Evolutionary conservation across 495 filamentous ascomycete genomes (phyloP).

Genomic region (Talaromyces liani): DNA sequence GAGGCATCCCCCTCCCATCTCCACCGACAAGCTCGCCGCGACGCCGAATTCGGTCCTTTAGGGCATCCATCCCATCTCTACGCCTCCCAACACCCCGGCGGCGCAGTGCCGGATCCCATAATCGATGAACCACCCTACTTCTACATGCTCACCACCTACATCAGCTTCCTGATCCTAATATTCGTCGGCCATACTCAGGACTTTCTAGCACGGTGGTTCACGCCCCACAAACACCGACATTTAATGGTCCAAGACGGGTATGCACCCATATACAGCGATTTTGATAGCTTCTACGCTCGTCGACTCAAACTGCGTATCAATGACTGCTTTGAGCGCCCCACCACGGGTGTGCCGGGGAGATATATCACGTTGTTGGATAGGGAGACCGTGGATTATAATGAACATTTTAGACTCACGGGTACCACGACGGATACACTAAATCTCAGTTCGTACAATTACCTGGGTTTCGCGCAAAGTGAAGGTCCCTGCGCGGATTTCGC

Average conservation of each 20-base stretch:
- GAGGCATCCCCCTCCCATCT: constrained; percentile 56
- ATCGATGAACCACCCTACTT: constrained; percentile 86
- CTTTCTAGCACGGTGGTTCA: constrained; percentile 81
- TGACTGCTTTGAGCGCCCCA: constrained; percentile 82
- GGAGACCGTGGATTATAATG: constrained; percentile 68
- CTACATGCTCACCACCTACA: constrained; percentile 83
- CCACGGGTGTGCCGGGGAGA: constrained; percentile 77
- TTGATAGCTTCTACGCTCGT: constrained; percentile 90
- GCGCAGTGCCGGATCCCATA: constrained; percentile 60
- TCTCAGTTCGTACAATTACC: constrained; percentile 92
- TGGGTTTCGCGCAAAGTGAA: constrained; percentile 88
- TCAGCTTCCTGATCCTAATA: constrained; percentile 84
- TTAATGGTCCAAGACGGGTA: constrained; percentile 70
- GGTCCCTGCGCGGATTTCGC: constrained; percentile 84
- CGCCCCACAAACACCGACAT: constrained; percentile 60
- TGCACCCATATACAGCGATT: constrained; percentile 83
- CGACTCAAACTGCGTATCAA: constrained; percentile 80
- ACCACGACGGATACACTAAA: constrained; percentile 81
- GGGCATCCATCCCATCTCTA: constrained; percentile 63
- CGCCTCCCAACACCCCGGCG: constrained; percentile 62
- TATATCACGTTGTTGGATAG: constrained; percentile 80
- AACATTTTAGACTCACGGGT: constrained; percentile 66
- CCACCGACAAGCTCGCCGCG: constrained; percentile 51
- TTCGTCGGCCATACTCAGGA: constrained; percentile 80
- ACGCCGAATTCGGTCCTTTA: constrained; percentile 80